phyloP scores from a whole-genome alignment of 768 basidiomycete species.

The Gymnopilus dilepis region DNA sequence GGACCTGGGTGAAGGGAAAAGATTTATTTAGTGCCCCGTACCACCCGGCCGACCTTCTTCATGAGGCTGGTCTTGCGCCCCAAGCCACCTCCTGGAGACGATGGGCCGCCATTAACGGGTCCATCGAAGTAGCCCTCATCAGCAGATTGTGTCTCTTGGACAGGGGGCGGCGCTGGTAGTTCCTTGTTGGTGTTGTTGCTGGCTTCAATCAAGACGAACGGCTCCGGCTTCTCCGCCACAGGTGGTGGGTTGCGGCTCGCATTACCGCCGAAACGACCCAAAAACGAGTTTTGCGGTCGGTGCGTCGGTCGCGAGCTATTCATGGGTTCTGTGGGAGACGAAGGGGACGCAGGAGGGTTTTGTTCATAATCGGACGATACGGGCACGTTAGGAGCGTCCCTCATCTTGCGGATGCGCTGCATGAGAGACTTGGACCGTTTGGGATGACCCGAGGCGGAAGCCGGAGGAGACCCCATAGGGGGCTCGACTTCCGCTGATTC shows the following conservation, averaged over 20 bases:
- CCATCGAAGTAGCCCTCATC: conserved; percentile 56
- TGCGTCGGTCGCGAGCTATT: conserved; percentile 63
- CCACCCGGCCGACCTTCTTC: conserved; percentile 79
- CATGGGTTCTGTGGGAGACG: conserved; percentile 38
- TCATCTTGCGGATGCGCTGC: conserved; percentile 89
- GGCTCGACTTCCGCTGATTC: conserved; percentile 49
- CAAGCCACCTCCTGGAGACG: conserved; percentile 37
- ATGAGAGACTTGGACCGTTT: conserved; percentile 85
- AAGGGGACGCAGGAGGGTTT: conserved; percentile 54
- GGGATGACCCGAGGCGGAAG: conserved; percentile 51
- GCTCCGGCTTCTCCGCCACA: conserved; percentile 46
- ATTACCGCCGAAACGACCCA: conserved; percentile 68
- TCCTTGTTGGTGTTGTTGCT: conserved; percentile 60
- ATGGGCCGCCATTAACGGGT: conserved; percentile 33
- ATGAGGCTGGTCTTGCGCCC: conserved; percentile 79
- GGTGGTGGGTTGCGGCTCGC: conserved; percentile 32
- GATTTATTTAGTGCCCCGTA: conserved; percentile 55
- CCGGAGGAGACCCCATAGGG: conserved; percentile 46
- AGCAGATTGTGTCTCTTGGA: conserved; percentile 42
- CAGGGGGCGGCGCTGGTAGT: conserved; percentile 46
- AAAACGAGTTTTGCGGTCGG: conserved; percentile 73
- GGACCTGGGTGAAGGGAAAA: not conserved
- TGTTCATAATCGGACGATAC: conserved; percentile 53
- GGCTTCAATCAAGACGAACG: conserved; percentile 70
- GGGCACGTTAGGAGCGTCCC: conserved; percentile 84